Percentiles rank a stretch among this genome's conserved stretches.
These are phyloP conservation scores for Brassica carinata DNA, from an alignment of 345 rosid species.

Conservation along the genomic window DNA sequence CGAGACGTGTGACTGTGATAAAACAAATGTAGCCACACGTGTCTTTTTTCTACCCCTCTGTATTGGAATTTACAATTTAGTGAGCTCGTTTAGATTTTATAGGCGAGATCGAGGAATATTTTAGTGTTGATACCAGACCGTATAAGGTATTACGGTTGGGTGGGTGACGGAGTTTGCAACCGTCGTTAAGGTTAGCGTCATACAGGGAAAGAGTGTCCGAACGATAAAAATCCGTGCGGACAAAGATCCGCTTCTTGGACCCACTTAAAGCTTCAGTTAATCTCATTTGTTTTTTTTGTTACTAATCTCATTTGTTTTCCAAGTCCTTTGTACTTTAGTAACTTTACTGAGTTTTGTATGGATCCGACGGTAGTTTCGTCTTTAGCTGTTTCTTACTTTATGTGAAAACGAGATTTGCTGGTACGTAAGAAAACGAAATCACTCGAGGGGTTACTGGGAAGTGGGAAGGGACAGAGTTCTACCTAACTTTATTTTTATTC, in stretches of 20 bases:
- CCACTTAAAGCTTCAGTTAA: constrained; percentile 10
- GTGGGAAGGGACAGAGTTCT: constrained; percentile 6
- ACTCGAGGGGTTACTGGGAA: not conserved
- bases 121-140: not conserved
- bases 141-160: constrained; percentile 35
- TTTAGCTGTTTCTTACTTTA: constrained; percentile 15
- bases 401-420: constrained; percentile 48
- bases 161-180: constrained; percentile 29
- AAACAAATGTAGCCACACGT: not conserved
- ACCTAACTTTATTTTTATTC: not conserved
- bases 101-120: not conserved
- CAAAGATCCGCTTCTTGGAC: constrained; percentile 51
- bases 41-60: too few species aligned
- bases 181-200: constrained; percentile 28
- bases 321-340: constrained; percentile 23
- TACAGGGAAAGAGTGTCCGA: constrained; percentile 15
- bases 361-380: constrained; percentile 39
- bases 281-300: not conserved
- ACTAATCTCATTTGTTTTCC: not conserved
- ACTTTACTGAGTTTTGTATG: not conserved
- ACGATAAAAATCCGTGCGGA: constrained; percentile 32
- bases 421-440: constrained; percentile 29
- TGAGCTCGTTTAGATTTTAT: not conserved
- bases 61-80: not conserved
- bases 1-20: not conserved